Percentiles rank a stretch among this genome's conserved stretches.
Conservation (phyloP, 2,329 filamentous ascomycete species). For the Xylaria sp. region DNA sequence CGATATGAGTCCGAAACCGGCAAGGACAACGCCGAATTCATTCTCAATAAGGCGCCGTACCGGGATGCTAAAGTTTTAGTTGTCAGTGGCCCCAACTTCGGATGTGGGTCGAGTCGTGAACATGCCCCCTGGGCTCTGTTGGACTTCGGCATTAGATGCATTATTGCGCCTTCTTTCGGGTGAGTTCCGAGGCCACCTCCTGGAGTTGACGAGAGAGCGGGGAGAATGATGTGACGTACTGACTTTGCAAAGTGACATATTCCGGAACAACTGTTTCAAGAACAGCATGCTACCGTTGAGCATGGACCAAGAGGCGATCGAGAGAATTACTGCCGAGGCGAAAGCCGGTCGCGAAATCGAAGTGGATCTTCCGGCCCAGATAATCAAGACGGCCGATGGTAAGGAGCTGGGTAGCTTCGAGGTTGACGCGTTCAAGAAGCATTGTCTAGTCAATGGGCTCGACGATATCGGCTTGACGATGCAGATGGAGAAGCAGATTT, state of each 20-base stretch:
- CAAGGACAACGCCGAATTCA: conserved; percentile 74
- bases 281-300: conserved; percentile 95
- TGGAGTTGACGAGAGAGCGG: no score
- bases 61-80: conserved; percentile 85
- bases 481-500: conserved; percentile 88
- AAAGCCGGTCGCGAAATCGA: conserved; percentile 81
- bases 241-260: conserved; percentile 65
- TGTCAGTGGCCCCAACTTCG: conserved; percentile 90
- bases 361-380: conserved; percentile 83
- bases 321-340: conserved; percentile 76
- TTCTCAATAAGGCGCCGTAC: conserved; percentile 90
- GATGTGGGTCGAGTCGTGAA: conserved; percentile 89
- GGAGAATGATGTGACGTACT: no score
- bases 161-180: conserved; percentile 80
- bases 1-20: conserved; percentile 75
- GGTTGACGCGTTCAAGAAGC: conserved; percentile 90
- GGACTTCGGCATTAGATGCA: conserved; percentile 92
- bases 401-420: conserved; percentile 78
- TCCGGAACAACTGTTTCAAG: conserved; percentile 99
- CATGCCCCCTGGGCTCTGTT: conserved; percentile 97
- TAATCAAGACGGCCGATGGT: conserved; percentile 76
- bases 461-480: conserved; percentile 96
- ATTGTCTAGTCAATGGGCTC: conserved; percentile 89
- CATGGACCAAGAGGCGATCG: conserved; percentile 69
- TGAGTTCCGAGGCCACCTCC: not conserved